Percentiles rank a stretch among this genome's conserved stretches.
Conservation (phyloP, 306 rosid genomes). For the Alnus glutinosa region DNA sequence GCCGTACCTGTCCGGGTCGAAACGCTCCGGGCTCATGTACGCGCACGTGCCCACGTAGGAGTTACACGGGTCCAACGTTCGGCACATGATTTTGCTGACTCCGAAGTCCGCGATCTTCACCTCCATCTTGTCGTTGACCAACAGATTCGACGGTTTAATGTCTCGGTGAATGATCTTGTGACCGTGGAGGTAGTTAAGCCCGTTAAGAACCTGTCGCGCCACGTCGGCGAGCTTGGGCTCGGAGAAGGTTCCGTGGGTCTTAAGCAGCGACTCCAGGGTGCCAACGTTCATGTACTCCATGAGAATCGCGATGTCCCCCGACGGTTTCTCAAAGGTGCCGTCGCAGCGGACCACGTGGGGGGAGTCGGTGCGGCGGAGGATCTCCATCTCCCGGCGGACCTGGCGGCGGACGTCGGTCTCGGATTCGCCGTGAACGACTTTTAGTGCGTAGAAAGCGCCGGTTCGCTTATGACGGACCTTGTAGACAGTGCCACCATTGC, state of each 20-base stretch:
- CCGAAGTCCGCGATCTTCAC: slow-evolving; percentile 94
- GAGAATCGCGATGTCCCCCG: slow-evolving; percentile 68
- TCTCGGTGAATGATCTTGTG: slow-evolving; percentile 86
- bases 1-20: slow-evolving; percentile 79
- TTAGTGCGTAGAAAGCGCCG: slow-evolving; percentile 55
- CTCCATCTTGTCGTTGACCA: slow-evolving; percentile 51
- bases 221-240: slow-evolving; percentile 52
- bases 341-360: slow-evolving; percentile 62
- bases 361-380: slow-evolving; percentile 84
- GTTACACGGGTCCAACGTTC: slow-evolving; percentile 73
- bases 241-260: slow-evolving; percentile 50
- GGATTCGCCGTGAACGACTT: slow-evolving; percentile 51
- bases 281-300: slow-evolving; percentile 87
- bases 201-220: slow-evolving; percentile 69
- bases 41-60: slow-evolving; percentile 95
- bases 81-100: slow-evolving; percentile 71
- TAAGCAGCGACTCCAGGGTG: slow-evolving; percentile 50
- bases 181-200: slow-evolving; percentile 71
- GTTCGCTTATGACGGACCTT: slow-evolving; percentile 76
- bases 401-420: slow-evolving; percentile 70
- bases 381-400: slow-evolving; percentile 60
- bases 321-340: slow-evolving; percentile 69
- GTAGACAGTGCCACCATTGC: slow-evolving; percentile 93
- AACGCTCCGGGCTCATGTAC: slow-evolving; percentile 95
- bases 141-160: slow-evolving; percentile 73